Percentiles rank a stretch among this genome's conserved stretches.
Evolutionary conservation across 78 protist genomes (phyloP).

Genomic region (slime mould (Dictyostelium discoideum)): DNA sequence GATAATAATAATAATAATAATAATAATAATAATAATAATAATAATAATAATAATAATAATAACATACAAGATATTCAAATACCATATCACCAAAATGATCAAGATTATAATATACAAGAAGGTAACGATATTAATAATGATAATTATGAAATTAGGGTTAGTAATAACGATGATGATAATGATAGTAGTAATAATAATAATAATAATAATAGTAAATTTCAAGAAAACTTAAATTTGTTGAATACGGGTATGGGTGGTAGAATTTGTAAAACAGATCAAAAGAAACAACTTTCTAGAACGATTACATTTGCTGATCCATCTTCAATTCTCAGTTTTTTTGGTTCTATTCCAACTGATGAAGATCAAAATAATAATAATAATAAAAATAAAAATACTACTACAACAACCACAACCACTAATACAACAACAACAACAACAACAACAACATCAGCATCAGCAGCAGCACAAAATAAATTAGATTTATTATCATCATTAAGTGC

Average conservation of each 20-base stretch:
- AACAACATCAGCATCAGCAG: neutral
- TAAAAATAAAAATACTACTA: neutral
- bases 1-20: neutral
- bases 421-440: constrained; percentile 6
- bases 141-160: constrained; percentile 3
- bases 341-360: neutral
- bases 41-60: neutral
- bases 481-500: neutral
- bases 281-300: constrained; percentile 46
- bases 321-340: constrained; percentile 44
- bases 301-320: constrained; percentile 65
- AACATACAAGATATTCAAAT: neutral
- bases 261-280: neutral
- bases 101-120: neutral
- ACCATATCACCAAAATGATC: neutral
- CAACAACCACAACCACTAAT: neutral
- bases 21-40: neutral
- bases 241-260: neutral
- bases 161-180: neutral
- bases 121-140: neutral
- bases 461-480: neutral
- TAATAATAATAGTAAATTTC: constrained; percentile 8
- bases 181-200: no score
- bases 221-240: constrained; percentile 11
- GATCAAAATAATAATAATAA: neutral